Evolutionary conservation across 2,329 filamentous ascomycete genomes (phyloP), one percentile per base, ranked within the genome.

Genomic region (Aspergillus eucalypticola): DNA sequence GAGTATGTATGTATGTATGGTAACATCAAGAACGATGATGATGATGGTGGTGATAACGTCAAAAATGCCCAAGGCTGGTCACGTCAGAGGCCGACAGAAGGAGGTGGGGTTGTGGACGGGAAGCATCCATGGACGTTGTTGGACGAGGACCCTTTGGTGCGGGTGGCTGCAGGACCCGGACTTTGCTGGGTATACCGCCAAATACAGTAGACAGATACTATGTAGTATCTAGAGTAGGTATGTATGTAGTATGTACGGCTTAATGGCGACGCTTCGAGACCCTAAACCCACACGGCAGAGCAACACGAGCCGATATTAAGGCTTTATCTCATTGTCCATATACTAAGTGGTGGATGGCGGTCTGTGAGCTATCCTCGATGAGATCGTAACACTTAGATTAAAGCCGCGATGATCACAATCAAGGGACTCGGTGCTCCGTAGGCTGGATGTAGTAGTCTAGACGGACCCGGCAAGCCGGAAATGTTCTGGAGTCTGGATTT

Each of bases 371-470:
- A 15, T 29, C 46, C 10, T 29, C 46, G 23, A 29, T 32, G 29
- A 7, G 46, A 50, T 56, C 17, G 46, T 32, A 32, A 27, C 25
- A 35, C 10, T 42, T 29, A 42, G 13, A 42, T 42, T 41, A 42
- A 42, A 38, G 27, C 13, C 35, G 17, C 19, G 42, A 56, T 56
- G 42, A 48, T 56, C 41, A 32, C 25, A 56, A 56, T 56, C 54
- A 48, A 48, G 54, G 54, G 54, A 35, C 54, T 41, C 46, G 54
- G 53, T 41, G 23, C 29, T 39, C 51, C 13, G 38, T 39, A 15
- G 38, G 17, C 48, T 17, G 29, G 29, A 35, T 11, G 27, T 35
- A 35, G 32, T 35, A 35, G 11, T 35, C 32, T 35, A 35, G 11
- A 35, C 32, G 35, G 15, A 25, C 32, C 19, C 51, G 32, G 17